These are phyloP conservation scores for Pestalotiopsis sp. DNA, from an alignment of 2,329 filamentous ascomycete species.

Conservation along the genomic window DNA sequence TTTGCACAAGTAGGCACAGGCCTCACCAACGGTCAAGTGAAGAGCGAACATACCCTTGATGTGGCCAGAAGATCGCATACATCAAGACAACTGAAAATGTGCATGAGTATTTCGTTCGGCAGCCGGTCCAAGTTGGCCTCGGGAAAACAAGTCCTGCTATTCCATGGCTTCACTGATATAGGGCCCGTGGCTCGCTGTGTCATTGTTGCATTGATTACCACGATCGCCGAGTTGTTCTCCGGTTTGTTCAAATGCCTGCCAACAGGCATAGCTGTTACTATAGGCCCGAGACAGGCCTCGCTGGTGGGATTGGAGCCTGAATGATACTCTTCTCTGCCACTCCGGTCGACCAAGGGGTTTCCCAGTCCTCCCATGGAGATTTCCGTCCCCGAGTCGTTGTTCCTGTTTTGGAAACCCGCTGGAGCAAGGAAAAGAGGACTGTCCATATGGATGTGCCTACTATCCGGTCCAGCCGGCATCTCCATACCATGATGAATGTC, in stretches of 20 bases:
- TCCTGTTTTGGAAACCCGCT: background rate
- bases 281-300: background rate
- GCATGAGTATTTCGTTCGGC: conserved; percentile 57
- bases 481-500: background rate
- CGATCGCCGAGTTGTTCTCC: background rate
- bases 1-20: too few species aligned
- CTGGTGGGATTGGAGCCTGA: background rate
- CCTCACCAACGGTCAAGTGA: background rate
- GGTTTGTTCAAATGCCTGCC: background rate
- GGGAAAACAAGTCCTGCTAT: background rate
- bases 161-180: conserved; percentile 15
- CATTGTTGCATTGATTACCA: background rate
- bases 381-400: background rate
- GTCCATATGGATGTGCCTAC: background rate
- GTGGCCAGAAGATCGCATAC: conserved; percentile 55
- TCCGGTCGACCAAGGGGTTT: background rate
- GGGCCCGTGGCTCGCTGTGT: background rate
- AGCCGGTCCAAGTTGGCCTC: conserved; percentile 38
- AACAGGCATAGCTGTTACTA: background rate
- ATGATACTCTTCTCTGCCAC: background rate
- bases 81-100: conserved; percentile 57
- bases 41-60: conserved; percentile 50
- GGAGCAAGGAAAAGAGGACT: background rate
- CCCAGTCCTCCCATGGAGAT: background rate
- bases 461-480: background rate